Evolutionary conservation across 768 basidiomycete genomes (phyloP).

Genomic region (Hericium coralloides): DNA sequence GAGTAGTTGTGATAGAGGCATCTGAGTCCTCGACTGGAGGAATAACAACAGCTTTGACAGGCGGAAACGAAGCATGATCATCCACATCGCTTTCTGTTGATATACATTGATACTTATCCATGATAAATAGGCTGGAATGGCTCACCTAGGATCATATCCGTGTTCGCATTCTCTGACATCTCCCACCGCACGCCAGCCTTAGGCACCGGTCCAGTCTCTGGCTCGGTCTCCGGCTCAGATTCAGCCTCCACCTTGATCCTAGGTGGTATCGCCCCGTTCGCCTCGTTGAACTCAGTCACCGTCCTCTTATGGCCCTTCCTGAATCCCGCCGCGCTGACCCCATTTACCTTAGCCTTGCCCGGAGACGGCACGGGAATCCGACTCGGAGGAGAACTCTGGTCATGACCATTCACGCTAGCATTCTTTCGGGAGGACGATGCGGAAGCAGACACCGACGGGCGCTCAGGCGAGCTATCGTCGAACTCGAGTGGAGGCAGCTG

Average conservation of each 20-base stretch:
- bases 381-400: slow-evolving; percentile 17
- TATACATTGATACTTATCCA: slow-evolving; percentile 8
- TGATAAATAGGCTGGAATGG: slow-evolving; percentile 10
- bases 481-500: slow-evolving; percentile 33
- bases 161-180: neutral
- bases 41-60: slow-evolving; percentile 8
- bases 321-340: slow-evolving; percentile 13
- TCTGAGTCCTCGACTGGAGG: slow-evolving; percentile 14
- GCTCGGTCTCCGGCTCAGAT: neutral
- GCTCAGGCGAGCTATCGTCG: slow-evolving; percentile 22
- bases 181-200: neutral
- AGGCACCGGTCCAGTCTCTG: neutral
- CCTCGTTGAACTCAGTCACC: slow-evolving; percentile 21
- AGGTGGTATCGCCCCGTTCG: slow-evolving; percentile 18
- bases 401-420: neutral
- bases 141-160: slow-evolving; percentile 4
- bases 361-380: slow-evolving; percentile 38
- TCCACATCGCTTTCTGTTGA: slow-evolving; percentile 31
- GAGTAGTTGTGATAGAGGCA: neutral
- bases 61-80: slow-evolving; percentile 6
- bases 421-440: slow-evolving; percentile 15
- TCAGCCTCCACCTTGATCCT: slow-evolving; percentile 9
- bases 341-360: slow-evolving; percentile 20
- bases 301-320: slow-evolving; percentile 20
- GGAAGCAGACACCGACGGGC: slow-evolving; percentile 13